Evolutionary conservation across 345 rosid genomes (phyloP), one percentile per base, ranked within the genome.

Genomic region (Arabidopsis thaliana): DNA sequence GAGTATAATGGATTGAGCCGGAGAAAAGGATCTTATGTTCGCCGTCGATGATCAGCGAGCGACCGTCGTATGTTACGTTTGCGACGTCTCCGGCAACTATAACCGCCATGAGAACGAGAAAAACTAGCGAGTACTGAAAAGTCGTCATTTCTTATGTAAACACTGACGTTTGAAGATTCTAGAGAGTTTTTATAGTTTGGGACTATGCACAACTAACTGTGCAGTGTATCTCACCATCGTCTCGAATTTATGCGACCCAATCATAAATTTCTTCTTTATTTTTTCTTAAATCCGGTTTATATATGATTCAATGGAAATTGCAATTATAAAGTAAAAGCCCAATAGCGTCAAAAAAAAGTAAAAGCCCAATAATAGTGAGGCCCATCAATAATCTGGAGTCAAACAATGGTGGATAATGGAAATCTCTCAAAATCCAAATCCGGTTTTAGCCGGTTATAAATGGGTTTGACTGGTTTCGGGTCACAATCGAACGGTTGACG

Each of bases 1-100:
- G 90, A 74, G 97, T 83, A 58, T 93, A 90, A 77, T 93, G 98
- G 73, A 91, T 85, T 5, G 98, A 89, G n/a, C 96, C 93, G 10
- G 93, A 91, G 83, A 91, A 85, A 16, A 93, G 85, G 73, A 93
- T 74, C 74, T 81, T 78, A 46, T 82, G 83, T 38, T 84, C 46
- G 12, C 89, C 97, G 64, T 90, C 79, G 67, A 91, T 72, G 80
- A 86, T 84, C 63, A 89, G 56, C 8, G 96, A 85, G 67, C 88
- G 78, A 33, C 79, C 86, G 64, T 93, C 98, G 55, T 85, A 93
- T 0, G 86, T 83, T 20, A 83, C 66, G 72, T 76, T 38, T 28
- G 64, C 30, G 32, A 46, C 53, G 33, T 63, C 24, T 41, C 46
- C 70, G 9, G 30, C 49, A 40, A 38, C 25, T 36, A 56, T 67